phyloP scores from a whole-genome alignment of 2,329 filamentous ascomycete genomes.

The Diplodia corticola region DNA sequence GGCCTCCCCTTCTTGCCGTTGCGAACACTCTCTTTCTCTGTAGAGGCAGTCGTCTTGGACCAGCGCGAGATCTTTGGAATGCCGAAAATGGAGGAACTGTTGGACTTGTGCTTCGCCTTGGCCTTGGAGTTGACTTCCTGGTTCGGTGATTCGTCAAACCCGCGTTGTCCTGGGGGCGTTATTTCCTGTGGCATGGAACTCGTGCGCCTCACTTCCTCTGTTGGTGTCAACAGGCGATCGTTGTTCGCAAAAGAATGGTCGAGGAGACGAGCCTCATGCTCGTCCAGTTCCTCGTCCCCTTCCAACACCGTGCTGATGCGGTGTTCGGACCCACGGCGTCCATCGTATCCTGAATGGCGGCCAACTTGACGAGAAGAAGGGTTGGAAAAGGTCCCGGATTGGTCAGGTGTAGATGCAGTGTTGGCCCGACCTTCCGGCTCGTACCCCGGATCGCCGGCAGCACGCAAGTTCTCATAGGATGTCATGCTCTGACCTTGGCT shows the following conservation, averaged over 20 bases:
- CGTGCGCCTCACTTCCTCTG: constrained; percentile 50
- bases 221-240: constrained; percentile 63
- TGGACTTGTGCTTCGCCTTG: constrained; percentile 84
- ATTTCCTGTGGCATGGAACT: constrained; percentile 43
- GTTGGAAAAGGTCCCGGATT: constrained; percentile 73
- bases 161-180: constrained; percentile 53
- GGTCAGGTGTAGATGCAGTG: constrained; percentile 71
- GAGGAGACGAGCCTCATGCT: constrained; percentile 51
- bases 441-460: constrained; percentile 71
- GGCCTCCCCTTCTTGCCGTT: constrained; percentile 65
- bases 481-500: constrained; percentile 54
- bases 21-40: constrained; percentile 69
- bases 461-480: constrained; percentile 70
- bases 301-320: constrained; percentile 90
- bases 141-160: constrained; percentile 55
- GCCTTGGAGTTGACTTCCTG: constrained; percentile 82
- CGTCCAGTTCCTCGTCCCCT: constrained; percentile 73
- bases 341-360: constrained; percentile 52
- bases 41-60: constrained; percentile 95
- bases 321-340: constrained; percentile 64
- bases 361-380: constrained; percentile 46
- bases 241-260: constrained; percentile 60
- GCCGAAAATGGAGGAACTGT: constrained; percentile 71
- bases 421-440: constrained; percentile 80
- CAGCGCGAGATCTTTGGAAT: constrained; percentile 89